These are phyloP conservation scores for Diplodia intermedia DNA, from an alignment of 2,329 filamentous ascomycete species.

Conservation along the genomic window DNA sequence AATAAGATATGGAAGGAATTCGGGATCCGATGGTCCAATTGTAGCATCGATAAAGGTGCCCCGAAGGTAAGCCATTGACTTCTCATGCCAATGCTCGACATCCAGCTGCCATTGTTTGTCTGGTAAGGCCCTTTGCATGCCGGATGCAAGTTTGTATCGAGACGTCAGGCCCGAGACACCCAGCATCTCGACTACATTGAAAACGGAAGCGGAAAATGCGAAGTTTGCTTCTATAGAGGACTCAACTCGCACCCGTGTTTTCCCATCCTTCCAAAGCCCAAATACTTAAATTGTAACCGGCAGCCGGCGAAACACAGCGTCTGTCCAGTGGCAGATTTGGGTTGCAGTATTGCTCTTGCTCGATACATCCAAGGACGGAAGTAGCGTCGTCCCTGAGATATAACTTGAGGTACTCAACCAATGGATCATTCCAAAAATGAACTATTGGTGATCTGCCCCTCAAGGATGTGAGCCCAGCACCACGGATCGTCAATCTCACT, in stretches of 20 bases:
- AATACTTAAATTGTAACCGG: not conserved
- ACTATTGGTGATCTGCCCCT: not conserved
- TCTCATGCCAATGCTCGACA: conserved; percentile 31
- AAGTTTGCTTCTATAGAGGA: not conserved
- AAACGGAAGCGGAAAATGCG: too few species aligned
- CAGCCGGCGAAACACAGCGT: not conserved
- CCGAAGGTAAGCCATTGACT: conserved; percentile 29
- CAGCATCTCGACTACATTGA: too few species aligned
- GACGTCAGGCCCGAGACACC: too few species aligned
- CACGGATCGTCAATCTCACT: conserved; percentile 41
- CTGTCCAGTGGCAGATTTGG: conserved; percentile 8
- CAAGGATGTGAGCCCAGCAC: conserved; percentile 39
- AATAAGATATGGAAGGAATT: too few species aligned
- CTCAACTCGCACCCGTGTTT: not conserved
- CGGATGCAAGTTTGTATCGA: not conserved
- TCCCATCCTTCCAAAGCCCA: not conserved
- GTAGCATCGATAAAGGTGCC: conserved; percentile 2
- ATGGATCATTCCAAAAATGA: not conserved
- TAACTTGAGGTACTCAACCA: not conserved
- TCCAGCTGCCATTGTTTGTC: conserved; percentile 35
- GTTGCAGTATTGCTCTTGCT: conserved; percentile 33
- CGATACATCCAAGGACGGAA: conserved; percentile 30
- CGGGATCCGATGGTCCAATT: too few species aligned
- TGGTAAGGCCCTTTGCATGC: conserved; percentile 2
- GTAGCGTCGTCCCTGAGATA: conserved; percentile 25